Base-by-base conservation (phyloP, 768 basidiomycete species). In the Mycena vulgaris region DNA sequence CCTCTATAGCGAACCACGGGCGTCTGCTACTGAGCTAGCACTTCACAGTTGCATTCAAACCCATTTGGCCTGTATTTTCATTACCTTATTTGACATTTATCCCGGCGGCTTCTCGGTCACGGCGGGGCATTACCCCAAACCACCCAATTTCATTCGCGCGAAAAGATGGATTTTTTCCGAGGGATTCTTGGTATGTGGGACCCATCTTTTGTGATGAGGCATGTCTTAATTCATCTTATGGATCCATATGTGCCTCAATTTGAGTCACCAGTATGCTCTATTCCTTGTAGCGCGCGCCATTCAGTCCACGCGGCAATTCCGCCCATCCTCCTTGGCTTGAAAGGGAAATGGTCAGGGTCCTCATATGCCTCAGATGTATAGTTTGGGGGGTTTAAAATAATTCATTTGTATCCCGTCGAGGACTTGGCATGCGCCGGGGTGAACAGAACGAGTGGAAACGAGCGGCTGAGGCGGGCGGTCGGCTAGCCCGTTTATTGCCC, bases 161-260 rank as follows among this genome's bases (percentile, higher is more conserved):
- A 7, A 28, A 58, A 58, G 57, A 58, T 58, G 39, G 57, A 58
- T 40, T 58, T 58, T 58, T 1, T 58, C 39, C 5, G 57, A 58
- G 37, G 57, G 25, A 27, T 58, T 42, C 25, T 58, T 9, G 31
- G 53, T 37, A 56, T 56, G 53, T 37, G 31, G 35, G 31, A 25
- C 17, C 10, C 53, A 37, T 56, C 33, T n/a, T 56, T 19, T 23
- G 53, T 3, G 3, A n/a, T 5, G 3, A 14, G 11, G 48, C 19
- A 25, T 49, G 25, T 49, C 17, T 9, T 4, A 49, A 49, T 49
- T 7, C 58, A 45, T 45, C 40, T n/a, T 45, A 45, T 39, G 19
- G 21, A 59, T 14, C 23, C 19, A 5, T 25, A 3, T 30, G 6
- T 30, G n/a, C 42, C 27, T 10, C 14, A 3, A 28, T 40, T 59